Evolutionary conservation across 164 flowering plant genomes (phyloP).

Genomic region (Liquidambar formosana): DNA sequence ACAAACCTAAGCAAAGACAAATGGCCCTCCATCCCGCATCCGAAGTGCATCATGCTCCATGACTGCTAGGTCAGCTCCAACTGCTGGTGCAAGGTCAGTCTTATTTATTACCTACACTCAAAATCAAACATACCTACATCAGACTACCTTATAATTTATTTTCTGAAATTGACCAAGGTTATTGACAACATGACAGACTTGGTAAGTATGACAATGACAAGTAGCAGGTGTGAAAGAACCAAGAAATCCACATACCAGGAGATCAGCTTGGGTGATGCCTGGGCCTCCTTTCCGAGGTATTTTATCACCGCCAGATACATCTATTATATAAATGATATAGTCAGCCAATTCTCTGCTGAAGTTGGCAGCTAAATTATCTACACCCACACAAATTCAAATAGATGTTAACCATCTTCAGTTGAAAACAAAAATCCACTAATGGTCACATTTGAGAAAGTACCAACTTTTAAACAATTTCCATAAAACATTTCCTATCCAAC

Average conservation of each 20-base stretch:
- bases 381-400: slow-evolving; percentile 20
- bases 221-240: neutral
- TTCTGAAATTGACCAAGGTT: neutral
- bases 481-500: too few relatives aligned
- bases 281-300: slow-evolving; percentile 99
- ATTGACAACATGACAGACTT: neutral
- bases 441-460: too few relatives aligned
- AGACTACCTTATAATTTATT: neutral
- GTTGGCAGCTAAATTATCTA: slow-evolving; percentile 97
- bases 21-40: slow-evolving; percentile 98
- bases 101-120: slow-evolving; percentile 83
- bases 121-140: neutral
- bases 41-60: slow-evolving; percentile 96
- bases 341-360: slow-evolving; percentile 98
- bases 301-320: slow-evolving; percentile 95
- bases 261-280: slow-evolving; percentile 97
- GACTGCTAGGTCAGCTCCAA: slow-evolving; percentile 89
- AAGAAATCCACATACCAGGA: slow-evolving; percentile 54
- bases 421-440: too few relatives aligned
- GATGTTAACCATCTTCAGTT: neutral
- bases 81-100: slow-evolving; percentile 91
- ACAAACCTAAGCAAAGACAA: slow-evolving; percentile 92
- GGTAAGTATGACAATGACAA: neutral
- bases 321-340: slow-evolving; percentile 92
- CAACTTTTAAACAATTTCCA: too few relatives aligned